Base-by-base conservation (phyloP, 2,329 filamentous ascomycete species). In the Colletotrichum godetiae region DNA sequence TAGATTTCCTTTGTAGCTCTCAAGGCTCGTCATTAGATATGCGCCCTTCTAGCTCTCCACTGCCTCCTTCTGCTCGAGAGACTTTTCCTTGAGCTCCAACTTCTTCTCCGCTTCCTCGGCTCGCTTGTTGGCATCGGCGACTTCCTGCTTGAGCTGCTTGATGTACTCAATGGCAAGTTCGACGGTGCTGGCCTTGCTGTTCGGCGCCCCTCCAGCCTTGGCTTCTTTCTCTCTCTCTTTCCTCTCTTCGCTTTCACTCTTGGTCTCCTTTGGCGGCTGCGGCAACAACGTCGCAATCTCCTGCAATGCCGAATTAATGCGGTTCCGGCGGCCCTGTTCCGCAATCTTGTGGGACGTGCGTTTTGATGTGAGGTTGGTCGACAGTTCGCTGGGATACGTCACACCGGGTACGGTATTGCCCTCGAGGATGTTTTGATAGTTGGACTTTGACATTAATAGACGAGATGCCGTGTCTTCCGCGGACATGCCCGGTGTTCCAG, bases 271-370 rank as follows among this genome's bases (percentile, higher is more conserved):
- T 57, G 84, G 82, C 76, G 81, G 85, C 76, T 83, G 89, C 0
- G 97, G 96, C n/a, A 99, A 86, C 2, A 99, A 87, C 0, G 92
- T 89, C 63, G 97, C 95, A 82, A 99, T 98, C 81, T 98, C 93
- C 77, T 96, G 94, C 27, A 99, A 86, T 0, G 97, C 97, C 67
- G 92, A 93, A 81, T 99, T 99, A 83, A 99, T 98, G 60, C 97
- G 91, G 80, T 99, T 98, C 72, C 97, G 89, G 60, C 97, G 92
- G 7, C 97, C 97, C 84, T 99, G 97, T 84, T 99, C 97, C 22
- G 97, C 97, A 76, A 99, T 94, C 83, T 99, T 99, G 85, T 99
- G 97, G 56, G 95, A 98, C 2, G 97, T 98, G 66, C 96, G 93
- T 85, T 99, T 99, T 3, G 95, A 98, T 0, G 95, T 98, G 31